phyloP scores from a whole-genome alignment of 73 alveolate genomes.

The Tetrahymena elliotti region DNA sequence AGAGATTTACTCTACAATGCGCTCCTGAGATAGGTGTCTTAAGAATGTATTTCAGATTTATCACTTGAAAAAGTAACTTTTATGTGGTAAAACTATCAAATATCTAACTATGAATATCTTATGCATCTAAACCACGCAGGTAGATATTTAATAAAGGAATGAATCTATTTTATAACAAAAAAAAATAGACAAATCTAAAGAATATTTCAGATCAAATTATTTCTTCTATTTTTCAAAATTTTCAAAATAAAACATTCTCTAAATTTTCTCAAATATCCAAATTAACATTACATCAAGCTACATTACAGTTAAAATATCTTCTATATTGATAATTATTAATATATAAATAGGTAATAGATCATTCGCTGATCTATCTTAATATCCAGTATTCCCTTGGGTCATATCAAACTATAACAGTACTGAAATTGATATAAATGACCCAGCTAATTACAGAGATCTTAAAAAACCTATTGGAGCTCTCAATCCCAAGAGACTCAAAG shows the following conservation, averaged over 20 bases:
- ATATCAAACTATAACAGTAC: constrained; percentile 70
- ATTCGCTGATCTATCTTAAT: constrained; percentile 91
- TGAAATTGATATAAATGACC: constrained; percentile 49
- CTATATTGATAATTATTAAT: no score
- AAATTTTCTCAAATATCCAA: no score
- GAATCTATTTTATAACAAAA: not conserved
- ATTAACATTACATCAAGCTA: no score
- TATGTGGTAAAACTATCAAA: constrained; percentile 86
- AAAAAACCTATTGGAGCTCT: constrained; percentile 98
- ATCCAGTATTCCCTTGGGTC: constrained; percentile 99
- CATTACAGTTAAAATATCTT: no score
- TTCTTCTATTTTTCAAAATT: not conserved
- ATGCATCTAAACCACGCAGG: constrained; percentile 82
- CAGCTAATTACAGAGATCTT: constrained; percentile 85
- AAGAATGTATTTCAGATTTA: constrained; percentile 74
- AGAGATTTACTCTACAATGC: constrained; percentile 80
- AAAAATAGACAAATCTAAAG: not conserved
- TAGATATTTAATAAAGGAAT: not conserved
- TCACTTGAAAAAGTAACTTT: constrained; percentile 78
- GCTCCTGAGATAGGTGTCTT: constrained; percentile 57
- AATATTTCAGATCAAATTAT: no score
- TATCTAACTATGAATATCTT: constrained; percentile 85
- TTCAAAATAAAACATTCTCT: no score
- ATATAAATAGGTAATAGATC: constrained; percentile 60
- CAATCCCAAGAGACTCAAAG: constrained; percentile 77